Evolutionary conservation across 169 alveolate species (phyloP), one percentile per base, ranked within the genome.

Genomic region (Blepharisma undulans): DNA sequence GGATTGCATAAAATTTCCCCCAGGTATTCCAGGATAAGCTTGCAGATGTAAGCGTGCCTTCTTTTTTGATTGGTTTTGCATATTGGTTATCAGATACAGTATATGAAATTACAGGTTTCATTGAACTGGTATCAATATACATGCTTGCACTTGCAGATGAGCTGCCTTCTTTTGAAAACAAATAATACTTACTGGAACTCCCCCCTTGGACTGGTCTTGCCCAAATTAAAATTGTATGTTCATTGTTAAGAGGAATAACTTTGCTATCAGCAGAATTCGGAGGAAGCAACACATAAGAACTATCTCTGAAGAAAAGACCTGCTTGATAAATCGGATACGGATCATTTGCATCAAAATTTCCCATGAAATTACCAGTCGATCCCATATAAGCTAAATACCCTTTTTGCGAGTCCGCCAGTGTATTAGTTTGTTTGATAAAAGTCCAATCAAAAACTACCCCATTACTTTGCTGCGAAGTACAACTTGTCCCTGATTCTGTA

Each of bases 351-450:
- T 76, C 84, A n/a, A 76, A 76, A 29, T 12, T 16, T 18, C 88
- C 88, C 16, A 80, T 27, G 25, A 29, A 80, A 22, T n/a, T 32
- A 33, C 25, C 25, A 16, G 74, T 29, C 18, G 88, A 80, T 12
- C 88, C 88, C 59, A 80, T 80, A 22, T 80, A 80, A 10, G 88
- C 71, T 16, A 18, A 14, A 33, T 80, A 80, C 61, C 14, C 88
- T 10, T 72, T 27, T 80, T 80, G 22, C 10, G 74, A 10, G 32
- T 80, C 88, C 16, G 25, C 33, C 84, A 76, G 18, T 12, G 29
- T 22, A 33, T 80, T 80, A 27, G 74, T 80, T 16, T 27, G 16
- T 12, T 33, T 25, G n/a, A n/a, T n/a, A n/a, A n/a, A n/a, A 12
- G 84, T 76, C 16, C 18, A 76, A 10, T 80, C 16, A 72, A 80